These are phyloP conservation scores for Viola pubescens DNA, from an alignment of 441 rosid species.

Conservation along the genomic window DNA sequence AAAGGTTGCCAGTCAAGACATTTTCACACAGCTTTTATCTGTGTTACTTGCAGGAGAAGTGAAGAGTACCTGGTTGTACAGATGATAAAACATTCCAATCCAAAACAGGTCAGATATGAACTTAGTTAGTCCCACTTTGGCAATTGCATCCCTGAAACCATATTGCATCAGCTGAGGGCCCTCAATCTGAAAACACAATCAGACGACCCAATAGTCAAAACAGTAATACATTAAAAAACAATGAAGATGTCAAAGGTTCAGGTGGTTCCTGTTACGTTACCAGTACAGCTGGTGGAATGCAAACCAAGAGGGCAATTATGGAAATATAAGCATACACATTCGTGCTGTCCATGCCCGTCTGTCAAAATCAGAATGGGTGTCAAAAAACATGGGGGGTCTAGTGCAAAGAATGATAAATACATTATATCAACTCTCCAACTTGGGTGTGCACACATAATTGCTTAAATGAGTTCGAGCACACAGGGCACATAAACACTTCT, in stretches of 20 bases:
- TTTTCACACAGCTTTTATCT: no score
- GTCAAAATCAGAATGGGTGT: constrained; percentile 10
- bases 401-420: no score
- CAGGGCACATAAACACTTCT: no score
- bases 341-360: constrained; percentile 98
- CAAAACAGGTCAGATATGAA: constrained; percentile 87
- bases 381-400: no score
- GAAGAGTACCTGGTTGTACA: constrained; percentile 69
- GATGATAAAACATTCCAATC: constrained; percentile 98
- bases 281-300: constrained; percentile 82
- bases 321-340: constrained; percentile 88
- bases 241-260: no score
- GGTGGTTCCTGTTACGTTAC: constrained; percentile 11
- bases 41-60: no score
- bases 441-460: no score
- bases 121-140: constrained; percentile 75
- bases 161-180: constrained; percentile 73
- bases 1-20: no score
- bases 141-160: constrained; percentile 69
- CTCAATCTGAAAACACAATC: constrained; percentile 44
- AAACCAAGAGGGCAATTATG: constrained; percentile 75
- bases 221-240: no score
- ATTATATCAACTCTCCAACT: no score
- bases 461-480: no score
- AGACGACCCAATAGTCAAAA: no score